Base-by-base conservation (phyloP, 257 asterid species). In the Lycium ferocissimum region DNA sequence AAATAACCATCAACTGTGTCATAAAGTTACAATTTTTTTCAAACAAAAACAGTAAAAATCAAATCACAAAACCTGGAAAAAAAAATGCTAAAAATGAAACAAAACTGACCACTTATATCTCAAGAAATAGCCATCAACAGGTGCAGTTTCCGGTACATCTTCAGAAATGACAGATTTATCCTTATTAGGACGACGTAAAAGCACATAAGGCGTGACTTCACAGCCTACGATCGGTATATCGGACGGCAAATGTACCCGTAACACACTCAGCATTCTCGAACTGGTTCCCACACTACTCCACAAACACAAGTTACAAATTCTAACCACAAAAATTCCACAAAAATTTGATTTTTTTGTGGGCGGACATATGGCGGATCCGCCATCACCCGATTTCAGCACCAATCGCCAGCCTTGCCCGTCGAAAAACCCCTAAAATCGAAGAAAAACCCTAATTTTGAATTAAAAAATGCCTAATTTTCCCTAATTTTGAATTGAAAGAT, bases 181-280 rank as follows among this genome's bases (percentile, higher is more conserved):
- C 82, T 76, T 76, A 37, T 51, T 45, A 3, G 91, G 85, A 69
- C 94, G 95, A 86, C 88, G 91, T 89, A 93, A 84, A 43, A 96
- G 95, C 73, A 96, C 97, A 54, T 94, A 96, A 0, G 99, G 99
- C 66, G 95, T 92, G 88, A 96, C 90, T 86, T 96, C 98, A 84
- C 99, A 96, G 82, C 98, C 98, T 33, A 96, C 99, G 56, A 96
- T 94, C 53, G 99, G 98, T 84, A 96, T 96, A 85, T 94, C 99
- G 72, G 99, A 93, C 72, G 99, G 98, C 76, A 96, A 91, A 90
- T 93, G 97, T 88, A 93, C 94, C 75, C 96, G 89, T 54, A 89
- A 85, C 91, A 93, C 93, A 85, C 89, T 93, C 92, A 93, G 94
- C 97, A 93, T 93, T 86, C 88, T 83, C 38, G 57, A 43, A 67